These are phyloP conservation scores for Raphanus raphanistrum DNA, from an alignment of 345 rosid species.

Conservation along the genomic window DNA sequence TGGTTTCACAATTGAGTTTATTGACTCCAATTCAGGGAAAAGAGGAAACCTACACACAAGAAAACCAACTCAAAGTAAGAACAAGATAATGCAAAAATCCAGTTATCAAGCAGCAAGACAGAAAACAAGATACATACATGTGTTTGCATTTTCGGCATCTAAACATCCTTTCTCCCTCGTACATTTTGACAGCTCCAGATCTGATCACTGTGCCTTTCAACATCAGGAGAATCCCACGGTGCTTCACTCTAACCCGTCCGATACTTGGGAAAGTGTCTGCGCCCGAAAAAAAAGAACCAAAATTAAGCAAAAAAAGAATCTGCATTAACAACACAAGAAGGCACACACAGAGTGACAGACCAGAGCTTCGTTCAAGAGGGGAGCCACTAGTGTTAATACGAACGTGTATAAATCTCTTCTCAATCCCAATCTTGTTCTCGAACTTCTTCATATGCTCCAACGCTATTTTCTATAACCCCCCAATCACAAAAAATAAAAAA, in stretches of 20 bases:
- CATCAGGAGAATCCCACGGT: conserved; percentile 72
- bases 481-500: too few relatives aligned
- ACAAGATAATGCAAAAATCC: not conserved
- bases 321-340: not conserved
- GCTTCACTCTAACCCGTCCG: conserved; percentile 83
- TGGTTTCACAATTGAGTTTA: conserved; percentile 73
- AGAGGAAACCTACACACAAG: conserved; percentile 60
- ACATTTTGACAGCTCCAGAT: conserved; percentile 89
- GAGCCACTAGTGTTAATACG: conserved; percentile 77
- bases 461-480: conserved; percentile 49
- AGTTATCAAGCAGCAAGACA: not conserved
- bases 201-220: conserved; percentile 88
- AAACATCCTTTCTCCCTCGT: conserved; percentile 84
- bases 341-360: conserved; percentile 31
- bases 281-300: conserved; percentile 5
- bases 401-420: conserved; percentile 81
- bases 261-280: conserved; percentile 83
- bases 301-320: not conserved
- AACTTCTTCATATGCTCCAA: conserved; percentile 50
- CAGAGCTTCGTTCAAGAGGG: conserved; percentile 74
- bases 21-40: conserved; percentile 86
- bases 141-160: conserved; percentile 83
- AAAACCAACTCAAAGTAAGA: conserved; percentile 14
- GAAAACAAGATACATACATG: conserved; percentile 36
- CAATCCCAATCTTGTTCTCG: conserved; percentile 48